phyloP scores from a whole-genome alignment of 768 basidiomycete genomes.

The Leucocoprinus sp. region DNA sequence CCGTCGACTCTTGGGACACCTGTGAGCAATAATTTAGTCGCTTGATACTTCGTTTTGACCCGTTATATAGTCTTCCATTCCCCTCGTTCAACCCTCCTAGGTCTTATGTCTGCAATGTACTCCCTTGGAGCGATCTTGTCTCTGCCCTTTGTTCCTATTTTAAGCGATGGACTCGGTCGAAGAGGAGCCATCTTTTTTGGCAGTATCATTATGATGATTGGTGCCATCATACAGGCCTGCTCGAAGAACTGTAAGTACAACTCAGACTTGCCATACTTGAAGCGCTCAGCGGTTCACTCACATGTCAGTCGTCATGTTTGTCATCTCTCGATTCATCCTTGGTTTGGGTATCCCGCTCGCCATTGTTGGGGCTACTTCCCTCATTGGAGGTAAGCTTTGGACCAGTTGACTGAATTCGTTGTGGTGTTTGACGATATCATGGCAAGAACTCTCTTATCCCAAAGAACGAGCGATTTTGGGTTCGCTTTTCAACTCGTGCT shows the following conservation, averaged over 20 bases:
- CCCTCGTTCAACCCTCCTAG: conserved; percentile 46
- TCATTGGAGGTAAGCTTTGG: conserved; percentile 38
- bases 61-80: conserved; percentile 37
- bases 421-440: background rate
- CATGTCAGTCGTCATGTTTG: conserved; percentile 55
- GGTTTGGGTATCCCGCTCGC: conserved; percentile 56
- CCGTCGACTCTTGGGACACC: conserved; percentile 46
- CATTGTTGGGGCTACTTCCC: conserved; percentile 55
- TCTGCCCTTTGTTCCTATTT: conserved; percentile 42
- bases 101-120: conserved; percentile 51
- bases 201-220: conserved; percentile 40
- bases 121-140: conserved; percentile 51
- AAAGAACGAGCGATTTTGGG: conserved; percentile 62
- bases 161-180: conserved; percentile 46
- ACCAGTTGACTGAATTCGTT: background rate
- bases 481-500: conserved; percentile 56
- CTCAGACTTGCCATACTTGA: too few species aligned
- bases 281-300: too few species aligned
- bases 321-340: conserved; percentile 44
- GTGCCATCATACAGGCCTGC: conserved; percentile 37
- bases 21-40: conserved; percentile 27
- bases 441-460: conserved; percentile 54
- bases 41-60: background rate
- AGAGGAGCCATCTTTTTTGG: conserved; percentile 43
- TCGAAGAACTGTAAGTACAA: conserved; percentile 38